These are phyloP conservation scores for Lactarius hengduanensis DNA, from an alignment of 768 basidiomycete species.

Conservation along the genomic window DNA sequence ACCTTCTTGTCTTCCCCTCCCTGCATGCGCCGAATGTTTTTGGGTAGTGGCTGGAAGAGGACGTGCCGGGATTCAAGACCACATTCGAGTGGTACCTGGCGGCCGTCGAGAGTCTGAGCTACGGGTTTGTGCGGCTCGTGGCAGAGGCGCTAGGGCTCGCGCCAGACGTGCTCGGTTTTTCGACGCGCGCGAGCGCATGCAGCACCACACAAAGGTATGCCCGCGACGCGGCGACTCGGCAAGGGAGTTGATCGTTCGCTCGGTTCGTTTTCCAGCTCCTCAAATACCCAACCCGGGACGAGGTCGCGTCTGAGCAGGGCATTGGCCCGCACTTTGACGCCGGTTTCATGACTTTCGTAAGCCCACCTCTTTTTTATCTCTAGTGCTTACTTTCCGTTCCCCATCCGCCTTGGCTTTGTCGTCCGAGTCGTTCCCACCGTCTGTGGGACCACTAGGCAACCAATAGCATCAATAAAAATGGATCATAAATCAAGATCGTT, in stretches of 20 bases:
- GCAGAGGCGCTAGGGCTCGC: conserved; percentile 69
- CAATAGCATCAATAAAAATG: neutral
- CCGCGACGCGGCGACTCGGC: no score
- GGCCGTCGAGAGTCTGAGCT: conserved; percentile 58
- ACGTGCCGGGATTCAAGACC: conserved; percentile 47
- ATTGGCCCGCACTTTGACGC: conserved; percentile 86
- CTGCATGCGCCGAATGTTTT: no score
- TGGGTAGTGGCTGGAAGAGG: conserved; percentile 41
- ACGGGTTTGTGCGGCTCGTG: conserved; percentile 59
- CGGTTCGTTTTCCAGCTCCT: conserved; percentile 46
- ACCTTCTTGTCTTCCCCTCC: no score
- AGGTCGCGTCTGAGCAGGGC: conserved; percentile 53
- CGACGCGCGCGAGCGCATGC: conserved; percentile 43
- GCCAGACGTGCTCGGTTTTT: conserved; percentile 64
- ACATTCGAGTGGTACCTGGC: conserved; percentile 55
- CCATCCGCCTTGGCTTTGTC: neutral
- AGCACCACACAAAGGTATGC: no score
- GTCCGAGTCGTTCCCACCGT: no score
- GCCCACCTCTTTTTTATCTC: conserved; percentile 27
- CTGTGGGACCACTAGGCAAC: no score
- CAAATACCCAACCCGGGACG: conserved; percentile 64
- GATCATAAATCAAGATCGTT: neutral
- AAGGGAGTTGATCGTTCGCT: conserved; percentile 23
- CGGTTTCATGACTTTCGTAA: conserved; percentile 77
- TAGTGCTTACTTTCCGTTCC: neutral